A percentile compares a stretch with the other conserved stretches of the same genome.
phyloP scores from a whole-genome alignment of 305 asterid species.

The Fraxinus xanthoxyloides region DNA sequence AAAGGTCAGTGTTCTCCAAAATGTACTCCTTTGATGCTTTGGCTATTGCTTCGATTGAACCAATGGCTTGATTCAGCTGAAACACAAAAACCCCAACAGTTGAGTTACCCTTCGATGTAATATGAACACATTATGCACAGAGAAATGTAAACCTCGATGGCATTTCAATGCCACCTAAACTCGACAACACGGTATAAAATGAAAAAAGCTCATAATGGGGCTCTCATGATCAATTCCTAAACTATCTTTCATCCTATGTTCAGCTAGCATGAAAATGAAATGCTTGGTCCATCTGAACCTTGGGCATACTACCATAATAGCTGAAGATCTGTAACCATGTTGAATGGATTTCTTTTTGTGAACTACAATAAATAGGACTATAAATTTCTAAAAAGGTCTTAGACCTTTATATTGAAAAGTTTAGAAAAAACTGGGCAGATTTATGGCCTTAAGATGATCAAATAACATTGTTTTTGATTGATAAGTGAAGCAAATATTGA shows the following conservation, averaged over 20 bases:
- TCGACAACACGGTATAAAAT: not conserved
- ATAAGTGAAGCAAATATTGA: not conserved
- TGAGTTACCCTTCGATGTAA: not conserved
- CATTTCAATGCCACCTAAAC: not conserved
- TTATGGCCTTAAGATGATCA: not conserved
- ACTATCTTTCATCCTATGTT: not conserved
- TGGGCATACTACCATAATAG: not conserved
- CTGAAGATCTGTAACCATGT: not conserved
- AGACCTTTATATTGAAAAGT: not conserved
- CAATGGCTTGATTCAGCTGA: constrained; percentile 88
- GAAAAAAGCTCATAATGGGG: not conserved
- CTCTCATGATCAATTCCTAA: not conserved
- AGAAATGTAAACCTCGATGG: not conserved
- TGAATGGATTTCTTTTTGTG: not conserved
- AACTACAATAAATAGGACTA: not conserved
- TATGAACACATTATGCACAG: not conserved
- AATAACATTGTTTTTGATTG: not conserved
- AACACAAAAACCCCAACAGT: constrained; percentile 2
- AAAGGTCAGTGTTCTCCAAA: constrained; percentile 79
- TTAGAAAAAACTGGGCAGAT: not conserved
- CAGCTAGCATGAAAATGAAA: not conserved
- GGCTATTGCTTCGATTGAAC: constrained; percentile 91
- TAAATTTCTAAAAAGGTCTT: not conserved
- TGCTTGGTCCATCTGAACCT: not conserved
- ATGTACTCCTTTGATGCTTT: constrained; percentile 80